A percentile compares a stretch with the other conserved stretches of the same genome.
Conservation (phyloP, 768 basidiomycete genomes). For the Tricholoma flavovirens region DNA sequence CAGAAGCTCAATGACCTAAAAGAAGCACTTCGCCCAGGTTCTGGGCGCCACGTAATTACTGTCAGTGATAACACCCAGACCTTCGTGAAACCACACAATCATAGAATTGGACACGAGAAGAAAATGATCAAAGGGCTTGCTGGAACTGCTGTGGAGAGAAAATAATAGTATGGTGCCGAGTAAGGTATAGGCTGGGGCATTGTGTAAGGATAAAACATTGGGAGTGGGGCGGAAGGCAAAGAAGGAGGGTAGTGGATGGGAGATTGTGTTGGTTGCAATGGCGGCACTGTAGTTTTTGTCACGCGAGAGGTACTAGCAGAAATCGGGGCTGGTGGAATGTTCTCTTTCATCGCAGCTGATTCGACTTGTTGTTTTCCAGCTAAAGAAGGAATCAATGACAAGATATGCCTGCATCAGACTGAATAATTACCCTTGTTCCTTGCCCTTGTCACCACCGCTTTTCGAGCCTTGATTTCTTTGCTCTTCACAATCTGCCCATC, state of each 20-base stretch:
- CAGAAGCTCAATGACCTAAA: too few species aligned
- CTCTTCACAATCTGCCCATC: not conserved
- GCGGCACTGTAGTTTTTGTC: not conserved
- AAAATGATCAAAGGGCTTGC: too few species aligned
- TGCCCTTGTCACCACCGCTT: conserved; percentile 7
- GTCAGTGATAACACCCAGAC: too few species aligned
- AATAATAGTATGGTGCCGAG: not conserved
- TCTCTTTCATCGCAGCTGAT: not conserved
- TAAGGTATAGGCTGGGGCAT: not conserved
- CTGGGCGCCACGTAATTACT: too few species aligned
- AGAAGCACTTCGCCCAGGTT: too few species aligned
- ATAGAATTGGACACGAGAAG: too few species aligned
- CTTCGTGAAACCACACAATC: too few species aligned
- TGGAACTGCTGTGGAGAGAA: too few species aligned
- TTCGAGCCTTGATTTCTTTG: not conserved
- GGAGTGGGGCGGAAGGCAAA: too few species aligned
- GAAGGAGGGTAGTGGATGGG: not conserved
- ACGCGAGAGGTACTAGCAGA: not conserved
- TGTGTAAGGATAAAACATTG: not conserved
- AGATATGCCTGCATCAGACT: not conserved
- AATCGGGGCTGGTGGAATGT: not conserved
- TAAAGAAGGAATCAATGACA: not conserved
- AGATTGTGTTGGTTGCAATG: not conserved
- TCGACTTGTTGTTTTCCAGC: not conserved
- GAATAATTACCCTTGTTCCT: too few species aligned